Conservation (phyloP, 2,329 filamentous ascomycete genomes). For the Colletotrichum lini region DNA sequence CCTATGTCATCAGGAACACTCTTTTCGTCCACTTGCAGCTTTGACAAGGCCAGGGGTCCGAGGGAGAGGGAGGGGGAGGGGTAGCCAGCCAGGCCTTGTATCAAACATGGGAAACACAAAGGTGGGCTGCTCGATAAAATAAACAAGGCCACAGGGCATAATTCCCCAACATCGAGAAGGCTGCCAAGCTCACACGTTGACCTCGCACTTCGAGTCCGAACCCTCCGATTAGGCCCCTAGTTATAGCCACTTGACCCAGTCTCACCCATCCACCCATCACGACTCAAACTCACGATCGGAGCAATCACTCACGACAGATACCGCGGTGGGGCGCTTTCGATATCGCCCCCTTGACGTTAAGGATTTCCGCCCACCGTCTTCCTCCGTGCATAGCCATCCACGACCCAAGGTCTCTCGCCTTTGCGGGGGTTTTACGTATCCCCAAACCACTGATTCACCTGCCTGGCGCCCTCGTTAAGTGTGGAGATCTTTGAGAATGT, state of each 20-base stretch:
- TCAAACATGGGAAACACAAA: slow-evolving; percentile 24
- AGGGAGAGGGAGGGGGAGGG: slow-evolving; percentile 34
- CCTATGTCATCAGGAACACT: slow-evolving; percentile 37
- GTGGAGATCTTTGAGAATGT: slow-evolving; percentile 31
- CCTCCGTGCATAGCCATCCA: not conserved
- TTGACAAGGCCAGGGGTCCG: slow-evolving; percentile 31
- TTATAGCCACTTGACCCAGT: slow-evolving; percentile 3
- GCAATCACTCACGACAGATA: not conserved
- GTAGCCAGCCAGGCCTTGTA: slow-evolving; percentile 22
- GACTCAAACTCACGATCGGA: slow-evolving; percentile 5
- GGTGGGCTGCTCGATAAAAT: slow-evolving; percentile 34
- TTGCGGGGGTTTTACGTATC: slow-evolving; percentile 26
- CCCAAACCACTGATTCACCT: slow-evolving; percentile 21
- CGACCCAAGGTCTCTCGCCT: slow-evolving; percentile 8
- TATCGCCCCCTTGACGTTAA: not conserved
- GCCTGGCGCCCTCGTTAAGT: slow-evolving; percentile 21
- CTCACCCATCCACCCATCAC: slow-evolving; percentile 35
- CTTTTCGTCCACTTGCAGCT: slow-evolving; percentile 38
- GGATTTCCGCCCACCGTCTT: not conserved
- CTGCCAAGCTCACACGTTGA: slow-evolving; percentile 10
- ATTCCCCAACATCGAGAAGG: slow-evolving; percentile 26
- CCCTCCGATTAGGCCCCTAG: not conserved
- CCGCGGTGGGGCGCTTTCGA: not conserved
- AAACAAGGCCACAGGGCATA: slow-evolving; percentile 30
- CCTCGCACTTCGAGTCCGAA: not conserved